These are phyloP conservation scores for Ophiocordyceps sinensis DNA, from an alignment of 2,329 filamentous ascomycete genomes.

Conservation along the genomic window DNA sequence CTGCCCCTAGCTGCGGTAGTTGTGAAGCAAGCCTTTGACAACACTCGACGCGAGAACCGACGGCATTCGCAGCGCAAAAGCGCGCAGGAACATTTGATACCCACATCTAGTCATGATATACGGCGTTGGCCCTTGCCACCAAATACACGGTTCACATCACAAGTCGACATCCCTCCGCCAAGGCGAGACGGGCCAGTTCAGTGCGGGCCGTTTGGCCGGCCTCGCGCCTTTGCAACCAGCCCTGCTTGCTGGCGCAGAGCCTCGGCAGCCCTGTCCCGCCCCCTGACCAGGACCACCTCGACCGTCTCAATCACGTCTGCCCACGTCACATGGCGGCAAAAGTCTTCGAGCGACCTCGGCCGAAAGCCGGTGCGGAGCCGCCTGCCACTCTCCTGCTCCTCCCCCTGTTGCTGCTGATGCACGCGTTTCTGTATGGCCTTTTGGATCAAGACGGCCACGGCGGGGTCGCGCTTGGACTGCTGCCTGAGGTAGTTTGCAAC, in stretches of 20 bases:
- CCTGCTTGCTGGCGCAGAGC: constrained; percentile 6
- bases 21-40: no score
- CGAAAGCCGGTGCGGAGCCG: constrained; percentile 2
- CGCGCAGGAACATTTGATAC: neutral
- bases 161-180: no score
- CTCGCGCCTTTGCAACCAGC: neutral
- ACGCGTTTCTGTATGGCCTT: constrained; percentile 13
- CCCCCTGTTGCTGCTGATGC: neutral
- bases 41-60: no score
- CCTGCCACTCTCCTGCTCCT: neutral
- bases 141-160: no score
- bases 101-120: neutral
- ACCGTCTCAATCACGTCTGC: constrained; percentile 18
- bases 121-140: no score
- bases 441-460: constrained; percentile 19
- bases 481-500: constrained; percentile 18
- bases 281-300: constrained; percentile 14
- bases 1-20: no score
- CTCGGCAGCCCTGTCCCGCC: constrained; percentile 8
- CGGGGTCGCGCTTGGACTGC: constrained; percentile 19
- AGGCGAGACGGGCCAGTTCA: no score
- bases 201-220: no score
- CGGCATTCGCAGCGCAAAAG: neutral
- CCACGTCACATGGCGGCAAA: constrained; percentile 18
- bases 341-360: constrained; percentile 16